phyloP scores from a whole-genome alignment of 345 rosid genomes.

The Angophora floribunda region DNA sequence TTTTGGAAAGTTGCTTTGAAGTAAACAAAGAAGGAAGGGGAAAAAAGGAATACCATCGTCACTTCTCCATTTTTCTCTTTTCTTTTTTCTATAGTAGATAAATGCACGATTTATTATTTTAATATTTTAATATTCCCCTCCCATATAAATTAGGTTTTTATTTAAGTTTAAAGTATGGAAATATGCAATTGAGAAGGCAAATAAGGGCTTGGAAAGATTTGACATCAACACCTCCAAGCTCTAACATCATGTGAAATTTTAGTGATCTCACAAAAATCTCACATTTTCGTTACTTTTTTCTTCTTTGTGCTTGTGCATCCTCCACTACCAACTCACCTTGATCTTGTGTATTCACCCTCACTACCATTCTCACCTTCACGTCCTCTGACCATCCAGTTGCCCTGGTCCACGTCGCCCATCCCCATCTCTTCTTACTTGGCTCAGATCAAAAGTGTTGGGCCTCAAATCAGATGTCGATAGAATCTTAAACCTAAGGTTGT shows the following conservation, averaged over 20 bases:
- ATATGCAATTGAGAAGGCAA: too few species aligned
- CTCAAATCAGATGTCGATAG: background rate
- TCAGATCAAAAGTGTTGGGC: background rate
- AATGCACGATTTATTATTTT: accelerated
- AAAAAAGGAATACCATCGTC: background rate
- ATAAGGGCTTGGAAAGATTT: background rate
- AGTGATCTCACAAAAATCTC: too few species aligned
- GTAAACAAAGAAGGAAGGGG: background rate
- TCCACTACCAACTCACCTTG: background rate
- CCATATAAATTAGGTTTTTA: background rate
- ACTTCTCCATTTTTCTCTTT: background rate
- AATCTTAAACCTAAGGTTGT: background rate
- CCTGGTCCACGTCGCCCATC: background rate
- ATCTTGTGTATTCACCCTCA: background rate
- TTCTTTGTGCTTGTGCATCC: background rate
- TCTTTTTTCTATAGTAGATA: too few species aligned
- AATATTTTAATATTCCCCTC: background rate
- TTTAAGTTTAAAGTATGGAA: background rate
- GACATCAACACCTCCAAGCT: accelerated
- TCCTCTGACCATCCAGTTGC: background rate
- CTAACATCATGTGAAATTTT: too few species aligned
- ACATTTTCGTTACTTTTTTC: background rate
- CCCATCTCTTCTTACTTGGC: background rate
- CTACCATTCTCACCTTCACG: background rate
- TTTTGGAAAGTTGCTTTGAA: background rate